These are phyloP conservation scores for Alisma plantagoaquatica DNA, from an alignment of 106 monocot genomes.

Conservation along the genomic window DNA sequence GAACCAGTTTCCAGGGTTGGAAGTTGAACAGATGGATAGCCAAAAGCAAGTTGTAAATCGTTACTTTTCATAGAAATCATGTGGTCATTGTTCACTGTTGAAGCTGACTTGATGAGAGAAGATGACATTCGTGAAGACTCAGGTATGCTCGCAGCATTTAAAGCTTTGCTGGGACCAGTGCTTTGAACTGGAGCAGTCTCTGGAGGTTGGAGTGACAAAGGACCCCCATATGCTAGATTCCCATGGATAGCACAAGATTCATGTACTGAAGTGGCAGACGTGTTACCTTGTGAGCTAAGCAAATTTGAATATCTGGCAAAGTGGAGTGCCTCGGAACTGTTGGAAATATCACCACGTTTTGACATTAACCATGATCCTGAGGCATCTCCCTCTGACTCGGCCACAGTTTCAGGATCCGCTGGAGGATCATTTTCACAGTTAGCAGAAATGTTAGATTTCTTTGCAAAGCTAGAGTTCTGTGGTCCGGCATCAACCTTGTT, in stretches of 20 bases:
- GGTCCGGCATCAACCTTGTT: conserved; percentile 16
- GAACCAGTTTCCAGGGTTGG: conserved; percentile 75
- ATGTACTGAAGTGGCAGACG: conserved; percentile 11
- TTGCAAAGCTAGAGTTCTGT: conserved; percentile 20
- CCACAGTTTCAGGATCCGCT: conserved; percentile 70
- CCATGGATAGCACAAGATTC: conserved; percentile 26
- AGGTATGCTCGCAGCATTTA: conserved; percentile 12
- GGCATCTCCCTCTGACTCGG: conserved; percentile 74
- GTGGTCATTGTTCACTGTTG: conserved; percentile 23
- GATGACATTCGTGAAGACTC: conserved; percentile 24
- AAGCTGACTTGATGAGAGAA: conserved; percentile 39
- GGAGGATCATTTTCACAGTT: conserved; percentile 47
- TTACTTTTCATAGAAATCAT: conserved; percentile 17
- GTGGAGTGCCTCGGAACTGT: conserved; percentile 16
- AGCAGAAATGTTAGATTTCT: conserved; percentile 39
- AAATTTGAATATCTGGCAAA: conserved; percentile 11
- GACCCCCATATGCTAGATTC: conserved; percentile 36
- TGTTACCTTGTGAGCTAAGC: conserved; percentile 17
- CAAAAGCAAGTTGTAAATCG: conserved; percentile 54
- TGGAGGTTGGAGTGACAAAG: conserved; percentile 35
- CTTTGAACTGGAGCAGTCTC: conserved; percentile 26
- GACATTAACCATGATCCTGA: conserved; percentile 55
- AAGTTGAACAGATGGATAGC: conserved; percentile 64
- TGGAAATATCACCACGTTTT: conserved; percentile 33
- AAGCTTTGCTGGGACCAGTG: conserved; percentile 15